A percentile compares a stretch with the other conserved stretches of the same genome.
These are phyloP conservation scores for Bruguiera gymnorhiza DNA, from an alignment of 345 rosid species.

Conservation along the genomic window DNA sequence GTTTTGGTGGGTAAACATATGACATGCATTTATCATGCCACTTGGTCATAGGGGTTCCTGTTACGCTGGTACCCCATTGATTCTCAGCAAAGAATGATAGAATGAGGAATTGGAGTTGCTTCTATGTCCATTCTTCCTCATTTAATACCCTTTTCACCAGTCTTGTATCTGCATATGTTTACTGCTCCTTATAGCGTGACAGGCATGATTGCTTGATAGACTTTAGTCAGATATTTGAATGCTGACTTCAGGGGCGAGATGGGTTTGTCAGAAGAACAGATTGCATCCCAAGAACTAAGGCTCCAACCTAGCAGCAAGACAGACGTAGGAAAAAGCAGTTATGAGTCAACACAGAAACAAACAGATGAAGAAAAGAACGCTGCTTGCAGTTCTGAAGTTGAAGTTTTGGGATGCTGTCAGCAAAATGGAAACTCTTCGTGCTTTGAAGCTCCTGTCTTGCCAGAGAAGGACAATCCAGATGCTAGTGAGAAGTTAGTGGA, in stretches of 20 bases:
- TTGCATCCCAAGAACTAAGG: constrained; percentile 55
- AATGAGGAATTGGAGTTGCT: not conserved
- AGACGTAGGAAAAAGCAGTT: constrained; percentile 20
- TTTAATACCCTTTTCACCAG: not conserved
- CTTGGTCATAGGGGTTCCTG: not conserved
- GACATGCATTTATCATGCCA: not conserved
- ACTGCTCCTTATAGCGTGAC: not conserved
- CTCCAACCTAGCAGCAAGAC: constrained; percentile 41
- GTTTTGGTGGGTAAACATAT: not conserved
- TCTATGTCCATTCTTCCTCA: not conserved
- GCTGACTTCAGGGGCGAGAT: constrained; percentile 70
- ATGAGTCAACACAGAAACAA: constrained; percentile 32
- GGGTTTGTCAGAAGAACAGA: constrained; percentile 74
- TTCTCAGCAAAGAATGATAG: not conserved
- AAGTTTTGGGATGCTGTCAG: constrained; percentile 56
- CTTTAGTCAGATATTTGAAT: constrained; percentile 8
- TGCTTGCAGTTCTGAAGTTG: constrained; percentile 32
- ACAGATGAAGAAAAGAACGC: constrained; percentile 16
- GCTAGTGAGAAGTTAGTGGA: constrained; percentile 24
- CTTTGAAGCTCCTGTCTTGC: constrained; percentile 37
- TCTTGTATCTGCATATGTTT: not conserved
- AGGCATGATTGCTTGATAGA: not conserved
- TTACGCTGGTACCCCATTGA: not conserved
- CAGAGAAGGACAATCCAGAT: constrained; percentile 24
- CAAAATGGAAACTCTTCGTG: constrained; percentile 54